These are phyloP conservation scores for Cladosporium cucumerinum DNA, from an alignment of 2,329 filamentous ascomycete species.

Conservation along the genomic window DNA sequence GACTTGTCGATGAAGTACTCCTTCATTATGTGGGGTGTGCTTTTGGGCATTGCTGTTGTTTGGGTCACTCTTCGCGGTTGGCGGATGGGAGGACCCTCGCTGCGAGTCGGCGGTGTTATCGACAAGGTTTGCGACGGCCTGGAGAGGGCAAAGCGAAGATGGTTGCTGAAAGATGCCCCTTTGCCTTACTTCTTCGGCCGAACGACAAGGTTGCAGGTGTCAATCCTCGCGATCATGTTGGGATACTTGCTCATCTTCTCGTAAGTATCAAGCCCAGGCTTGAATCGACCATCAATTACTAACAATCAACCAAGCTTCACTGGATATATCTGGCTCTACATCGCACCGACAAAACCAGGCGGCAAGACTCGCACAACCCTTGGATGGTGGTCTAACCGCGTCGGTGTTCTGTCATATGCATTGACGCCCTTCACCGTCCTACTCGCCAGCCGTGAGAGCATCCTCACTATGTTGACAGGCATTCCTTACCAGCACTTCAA, in stretches of 20 bases:
- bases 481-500: slow-evolving; percentile 74
- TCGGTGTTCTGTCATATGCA: slow-evolving; percentile 70
- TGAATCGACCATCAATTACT: background rate
- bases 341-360: background rate
- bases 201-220: slow-evolving; percentile 65
- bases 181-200: slow-evolving; percentile 59
- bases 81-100: slow-evolving; percentile 21
- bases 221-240: slow-evolving; percentile 56
- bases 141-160: slow-evolving; percentile 38
- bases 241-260: slow-evolving; percentile 65
- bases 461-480: slow-evolving; percentile 67
- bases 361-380: slow-evolving; percentile 62
- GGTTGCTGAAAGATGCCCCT: slow-evolving; percentile 60
- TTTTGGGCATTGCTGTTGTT: slow-evolving; percentile 47
- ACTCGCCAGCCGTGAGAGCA: slow-evolving; percentile 65
- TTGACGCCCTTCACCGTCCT: slow-evolving; percentile 68
- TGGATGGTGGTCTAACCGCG: slow-evolving; percentile 65
- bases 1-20: slow-evolving; percentile 55
- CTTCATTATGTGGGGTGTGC: slow-evolving; percentile 55
- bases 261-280: slow-evolving; percentile 32
- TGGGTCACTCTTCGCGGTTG: slow-evolving; percentile 39
- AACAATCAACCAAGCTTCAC: background rate
- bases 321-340: slow-evolving; percentile 3
- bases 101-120: slow-evolving; percentile 21
- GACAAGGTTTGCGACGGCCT: slow-evolving; percentile 19